A percentile compares a stretch with the other conserved stretches of the same genome.
phyloP scores from a whole-genome alignment of 2,329 filamentous ascomycete species.

The Conoideocrella luteorostrata region DNA sequence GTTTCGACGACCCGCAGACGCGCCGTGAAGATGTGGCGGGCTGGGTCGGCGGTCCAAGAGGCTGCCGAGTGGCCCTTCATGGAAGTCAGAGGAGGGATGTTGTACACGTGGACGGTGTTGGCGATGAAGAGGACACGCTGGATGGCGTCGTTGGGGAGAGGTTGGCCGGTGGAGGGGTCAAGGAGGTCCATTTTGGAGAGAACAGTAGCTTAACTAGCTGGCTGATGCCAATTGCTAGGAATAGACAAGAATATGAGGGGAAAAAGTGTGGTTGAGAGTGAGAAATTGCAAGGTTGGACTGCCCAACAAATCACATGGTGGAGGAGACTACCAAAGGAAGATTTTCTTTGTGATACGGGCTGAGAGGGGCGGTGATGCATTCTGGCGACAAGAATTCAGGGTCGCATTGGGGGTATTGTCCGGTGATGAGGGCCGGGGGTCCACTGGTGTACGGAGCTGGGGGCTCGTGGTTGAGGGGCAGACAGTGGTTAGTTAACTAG shows the following conservation, averaged over 20 bases:
- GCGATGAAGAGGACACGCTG: conserved; percentile 78
- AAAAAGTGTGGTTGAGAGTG: too few relatives aligned
- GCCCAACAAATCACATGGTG: too few relatives aligned
- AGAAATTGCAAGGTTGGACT: too few relatives aligned
- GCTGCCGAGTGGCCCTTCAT: conserved; percentile 74
- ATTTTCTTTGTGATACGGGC: not conserved
- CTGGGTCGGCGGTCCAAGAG: conserved; percentile 66
- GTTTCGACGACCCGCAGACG: conserved; percentile 75
- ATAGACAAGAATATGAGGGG: too few relatives aligned
- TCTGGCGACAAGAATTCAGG: too few relatives aligned
- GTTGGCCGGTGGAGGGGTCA: conserved; percentile 64
- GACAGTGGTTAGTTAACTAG: too few relatives aligned
- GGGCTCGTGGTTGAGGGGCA: not conserved
- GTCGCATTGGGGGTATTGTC: too few relatives aligned
- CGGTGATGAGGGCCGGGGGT: too few relatives aligned
- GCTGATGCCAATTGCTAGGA: not conserved
- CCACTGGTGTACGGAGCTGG: not conserved
- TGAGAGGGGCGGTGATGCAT: too few relatives aligned
- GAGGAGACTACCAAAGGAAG: too few relatives aligned
- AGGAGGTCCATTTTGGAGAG: conserved; percentile 44
- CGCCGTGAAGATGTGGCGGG: conserved; percentile 77
- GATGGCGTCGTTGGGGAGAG: conserved; percentile 69
- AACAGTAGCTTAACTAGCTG: too few relatives aligned
- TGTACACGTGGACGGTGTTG: conserved; percentile 73
- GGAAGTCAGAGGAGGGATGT: conserved; percentile 72